Conservation (phyloP, 306 rosid genomes). For the Sesbania bispinosa region DNA sequence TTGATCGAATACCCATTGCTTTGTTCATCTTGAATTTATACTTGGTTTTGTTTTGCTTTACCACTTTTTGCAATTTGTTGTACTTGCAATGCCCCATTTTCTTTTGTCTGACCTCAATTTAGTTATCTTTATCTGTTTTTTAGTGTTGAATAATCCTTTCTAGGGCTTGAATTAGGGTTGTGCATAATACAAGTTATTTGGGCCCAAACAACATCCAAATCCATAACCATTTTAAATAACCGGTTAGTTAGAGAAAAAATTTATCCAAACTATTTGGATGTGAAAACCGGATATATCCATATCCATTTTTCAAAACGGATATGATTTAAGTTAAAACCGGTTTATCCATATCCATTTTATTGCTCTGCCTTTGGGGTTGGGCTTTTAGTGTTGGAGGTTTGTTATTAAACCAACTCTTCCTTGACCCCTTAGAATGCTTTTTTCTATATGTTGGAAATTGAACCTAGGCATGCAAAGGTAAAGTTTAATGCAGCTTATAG, state of each 20-base stretch:
- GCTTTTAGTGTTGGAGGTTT: background rate
- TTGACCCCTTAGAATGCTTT: background rate
- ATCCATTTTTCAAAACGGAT: too few species aligned
- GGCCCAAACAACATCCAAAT: too few species aligned
- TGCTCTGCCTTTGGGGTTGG: background rate
- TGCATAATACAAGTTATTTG: too few species aligned
- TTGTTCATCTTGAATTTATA: slow-evolving; percentile 25
- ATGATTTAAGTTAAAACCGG: too few species aligned
- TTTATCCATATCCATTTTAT: too few species aligned
- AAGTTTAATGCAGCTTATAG: background rate
- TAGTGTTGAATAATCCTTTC: slow-evolving; percentile 8
- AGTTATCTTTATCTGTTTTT: background rate
- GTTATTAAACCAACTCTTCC: background rate
- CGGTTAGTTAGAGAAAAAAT: too few species aligned
- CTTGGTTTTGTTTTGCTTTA: slow-evolving; percentile 24
- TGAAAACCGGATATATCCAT: too few species aligned
- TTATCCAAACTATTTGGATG: too few species aligned
- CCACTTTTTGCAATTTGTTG: background rate
- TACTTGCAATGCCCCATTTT: background rate
- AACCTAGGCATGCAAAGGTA: background rate
- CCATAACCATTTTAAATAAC: too few species aligned
- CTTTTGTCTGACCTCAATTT: background rate
- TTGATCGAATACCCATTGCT: slow-evolving; percentile 33
- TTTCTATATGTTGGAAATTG: background rate
- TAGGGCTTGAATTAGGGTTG: too few species aligned